These are phyloP conservation scores for Russula ochroleuca DNA, from an alignment of 768 basidiomycete genomes.

Conservation along the genomic window DNA sequence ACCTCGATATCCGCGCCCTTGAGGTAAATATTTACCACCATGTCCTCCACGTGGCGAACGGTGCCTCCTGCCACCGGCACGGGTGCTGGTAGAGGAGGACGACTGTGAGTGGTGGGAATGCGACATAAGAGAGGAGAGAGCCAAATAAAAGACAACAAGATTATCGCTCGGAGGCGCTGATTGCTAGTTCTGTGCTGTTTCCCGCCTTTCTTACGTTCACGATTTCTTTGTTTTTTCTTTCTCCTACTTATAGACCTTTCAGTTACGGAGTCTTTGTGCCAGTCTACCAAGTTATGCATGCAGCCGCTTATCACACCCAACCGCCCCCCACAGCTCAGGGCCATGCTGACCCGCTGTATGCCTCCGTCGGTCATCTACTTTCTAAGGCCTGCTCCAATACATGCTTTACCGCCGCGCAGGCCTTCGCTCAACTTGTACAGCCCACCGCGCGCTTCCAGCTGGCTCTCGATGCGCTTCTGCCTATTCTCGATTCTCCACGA, in stretches of 20 bases:
- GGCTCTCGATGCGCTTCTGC: conserved; percentile 76
- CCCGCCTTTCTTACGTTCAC: conserved; percentile 5
- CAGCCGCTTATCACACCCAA: conserved; percentile 36
- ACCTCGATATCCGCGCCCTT: conserved; percentile 55
- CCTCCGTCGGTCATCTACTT: conserved; percentile 66
- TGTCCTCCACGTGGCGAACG: conserved; percentile 62
- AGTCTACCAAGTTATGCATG: conserved; percentile 31
- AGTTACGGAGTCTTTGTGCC: conserved; percentile 3
- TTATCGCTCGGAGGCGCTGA: background rate
- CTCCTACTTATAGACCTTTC: background rate
- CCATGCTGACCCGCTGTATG: conserved; percentile 48
- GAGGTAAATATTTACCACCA: conserved; percentile 69
- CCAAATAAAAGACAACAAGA: conserved; percentile 18
- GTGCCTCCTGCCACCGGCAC: conserved; percentile 40
- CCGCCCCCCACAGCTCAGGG: conserved; percentile 33
- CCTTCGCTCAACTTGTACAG: conserved; percentile 71
- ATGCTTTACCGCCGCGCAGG: conserved; percentile 72
- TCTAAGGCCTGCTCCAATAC: conserved; percentile 62
- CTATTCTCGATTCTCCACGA: conserved; percentile 50
- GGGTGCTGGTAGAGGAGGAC: background rate
- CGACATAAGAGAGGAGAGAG: background rate
- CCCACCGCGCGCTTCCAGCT: conserved; percentile 76
- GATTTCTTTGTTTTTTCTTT: conserved; percentile 6
- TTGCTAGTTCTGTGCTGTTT: background rate
- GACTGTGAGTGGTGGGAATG: background rate